Evolutionary conservation across 306 rosid species (phyloP), one percentile per base, ranked within the genome.

Genomic region (Luffa acutangula): DNA sequence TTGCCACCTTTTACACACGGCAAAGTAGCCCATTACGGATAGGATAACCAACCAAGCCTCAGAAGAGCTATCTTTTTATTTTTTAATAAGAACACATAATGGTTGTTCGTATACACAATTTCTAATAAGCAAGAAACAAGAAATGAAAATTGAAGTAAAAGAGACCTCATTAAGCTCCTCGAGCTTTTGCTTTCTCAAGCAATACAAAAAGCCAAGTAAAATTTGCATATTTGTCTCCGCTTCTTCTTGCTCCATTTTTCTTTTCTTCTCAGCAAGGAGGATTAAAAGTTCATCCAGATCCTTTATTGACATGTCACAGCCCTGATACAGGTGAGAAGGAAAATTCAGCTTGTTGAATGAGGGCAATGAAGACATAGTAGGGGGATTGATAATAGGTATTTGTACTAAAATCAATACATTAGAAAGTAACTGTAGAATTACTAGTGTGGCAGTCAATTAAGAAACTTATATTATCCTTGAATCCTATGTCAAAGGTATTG

Each of bases 231-330:
- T 95, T 90, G 93, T 90, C 86, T 93, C 96, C 1, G 99, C 96
- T 86, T 93, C 97, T 85, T 93, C 99, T 88, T 93, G 99, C 83
- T 95, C 97, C 97, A 93, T 95, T 88, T 95, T 95, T 85, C 94
- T 90, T 87, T 93, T 95, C 89, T 91, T 95, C 80, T 95, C 97
- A 2, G 93, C 66, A 67, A 95, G 92, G 58, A 95, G 90, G 46
- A 82, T 83, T 87, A 95, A 83, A 75, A 95, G 93, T 77, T 85
- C 83, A 84, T 95, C 96, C 21, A 95, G 78, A 86, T 93, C 99
- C 90, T 91, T 93, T 77, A 93, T 86, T 25, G 97, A 80, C 84
- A 95, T 93, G 45, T 93, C 96, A 80, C 97, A 95, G 49, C 97
- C 99, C 99, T 95, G 93, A 39, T 78, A 72, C 70, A 79, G 79